Conservation (phyloP, 495 filamentous ascomycete genomes). For the Neurospora sp. region DNA sequence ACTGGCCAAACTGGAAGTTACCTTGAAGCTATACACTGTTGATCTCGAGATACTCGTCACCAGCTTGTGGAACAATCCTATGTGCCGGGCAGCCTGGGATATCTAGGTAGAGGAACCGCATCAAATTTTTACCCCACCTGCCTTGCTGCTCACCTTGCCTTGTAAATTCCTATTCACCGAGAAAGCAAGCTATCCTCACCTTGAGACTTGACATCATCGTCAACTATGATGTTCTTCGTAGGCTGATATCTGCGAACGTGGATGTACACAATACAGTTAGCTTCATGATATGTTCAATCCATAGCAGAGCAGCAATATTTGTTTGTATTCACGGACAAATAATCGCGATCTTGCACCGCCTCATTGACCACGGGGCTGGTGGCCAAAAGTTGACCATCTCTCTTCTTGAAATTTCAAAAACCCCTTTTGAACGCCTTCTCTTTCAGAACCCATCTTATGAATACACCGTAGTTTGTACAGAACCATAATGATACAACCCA, state of each 20-base stretch:
- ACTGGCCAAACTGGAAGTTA: background rate
- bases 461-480: background rate
- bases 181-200: background rate
- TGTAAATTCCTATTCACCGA: background rate
- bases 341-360: background rate
- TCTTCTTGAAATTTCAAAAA: background rate
- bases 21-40: background rate
- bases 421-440: background rate
- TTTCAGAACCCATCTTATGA: background rate
- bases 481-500: background rate
- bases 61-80: background rate
- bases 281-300: background rate
- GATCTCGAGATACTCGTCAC: background rate
- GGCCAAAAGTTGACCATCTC: background rate
- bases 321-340: background rate
- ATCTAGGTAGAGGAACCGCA: background rate
- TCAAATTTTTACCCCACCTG: constrained; percentile 23
- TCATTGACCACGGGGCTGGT: background rate
- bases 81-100: background rate
- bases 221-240: background rate
- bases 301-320: no score
- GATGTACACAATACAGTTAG: background rate
- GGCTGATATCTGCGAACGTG: background rate
- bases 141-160: constrained; percentile 6
- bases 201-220: background rate